Evolutionary conservation across 1,139 yeast genomes (phyloP), one percentile per base, ranked within the genome.

Genomic region (Geotrichum australiense): DNA sequence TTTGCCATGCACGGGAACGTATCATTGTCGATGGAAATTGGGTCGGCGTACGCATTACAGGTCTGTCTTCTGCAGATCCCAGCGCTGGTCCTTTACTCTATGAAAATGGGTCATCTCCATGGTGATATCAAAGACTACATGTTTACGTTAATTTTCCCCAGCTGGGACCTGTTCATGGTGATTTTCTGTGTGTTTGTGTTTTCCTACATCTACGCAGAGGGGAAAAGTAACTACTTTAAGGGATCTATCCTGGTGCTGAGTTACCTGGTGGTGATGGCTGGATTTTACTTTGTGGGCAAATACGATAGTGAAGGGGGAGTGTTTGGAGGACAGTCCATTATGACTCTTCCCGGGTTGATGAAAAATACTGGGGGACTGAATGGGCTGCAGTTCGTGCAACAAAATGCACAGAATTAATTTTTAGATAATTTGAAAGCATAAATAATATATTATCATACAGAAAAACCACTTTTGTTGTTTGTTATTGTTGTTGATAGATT

Each of bases 21-120:
- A 46, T 96, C 98, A 0, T 69, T 91, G 38, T 57, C 64, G 26
- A 85, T 91, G 96, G 99, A 91, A 61, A 91, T 91, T 61, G 98
- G 99, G 50, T 81, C 94, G 51, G 98, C 98, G 0, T 91, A 91
- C 59, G 98, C 96, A 0, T 69, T 91, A 48, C 99, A 91, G 61
- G 99, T 91, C n/a, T 93, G 95, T 51, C 68, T 91, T 43, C 71
- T 91, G 50, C 99, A 91, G 61, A 85, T 91, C 37, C 99, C 99
- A 0, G 80, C 94, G 4, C 71, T 91, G 56, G 94, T 87, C 3
- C 61, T 89, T 12, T 87, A 76, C 56, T 82, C 96, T 1, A 74
- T 84, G 26, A 69, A 65, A 59, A 61, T 55, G 60, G 65, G 45
- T 59, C 57, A 57, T 5, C 40, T 47, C 8, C 43, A 37, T n/a